Evolutionary conservation across 163 green algal species (phyloP), one percentile per base, ranked within the genome.

Genomic region (Volvox carteri): DNA sequence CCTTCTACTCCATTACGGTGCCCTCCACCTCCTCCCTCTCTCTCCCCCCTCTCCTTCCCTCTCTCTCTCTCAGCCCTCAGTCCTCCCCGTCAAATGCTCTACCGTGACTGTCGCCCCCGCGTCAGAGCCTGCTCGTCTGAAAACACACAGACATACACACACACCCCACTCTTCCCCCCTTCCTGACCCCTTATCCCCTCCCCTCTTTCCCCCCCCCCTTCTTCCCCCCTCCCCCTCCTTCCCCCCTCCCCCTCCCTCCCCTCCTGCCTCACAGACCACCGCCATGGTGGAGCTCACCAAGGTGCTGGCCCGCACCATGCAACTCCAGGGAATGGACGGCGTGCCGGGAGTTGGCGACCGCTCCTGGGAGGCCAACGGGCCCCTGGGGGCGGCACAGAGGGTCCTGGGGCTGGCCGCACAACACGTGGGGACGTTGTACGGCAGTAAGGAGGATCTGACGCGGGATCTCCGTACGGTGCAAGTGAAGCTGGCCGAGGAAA

Each of bases 261-360:
- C 25, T 37, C 42, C 28, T 23, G n/a, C n/a, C 42, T 3, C 16
- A 12, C 62, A 87, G 83, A 68, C 37, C 37, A 48, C 37, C 48
- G 41, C 83, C 35, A 37, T 83, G 68, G 23, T 41, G 2, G 84
- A 89, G 84, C 30, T 84, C 37, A 52, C 74, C 37, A 89, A 89
- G 70, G 23, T 84, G 50, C 48, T 89, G 28, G 84, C 30, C 2
- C 84, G 84, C 39, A 89, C 84, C 4, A 8, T 89, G 84, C 21
- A 30, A 52, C 41, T 89, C n/a, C 84, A 88, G 70, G 84, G 84
- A 39, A 70, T 79, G 46, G 81, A 87, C 21, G 84, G 84, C 4
- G 70, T 89, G 50, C 84, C 84, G 2, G 37, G 39, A 4, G 8
- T 89, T 14, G 37, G 44, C 37, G 84, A 89, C 84, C 60, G 77